Evolutionary conservation across 495 filamentous ascomycete species (phyloP).

Genomic region (Daldinia childiae): DNA sequence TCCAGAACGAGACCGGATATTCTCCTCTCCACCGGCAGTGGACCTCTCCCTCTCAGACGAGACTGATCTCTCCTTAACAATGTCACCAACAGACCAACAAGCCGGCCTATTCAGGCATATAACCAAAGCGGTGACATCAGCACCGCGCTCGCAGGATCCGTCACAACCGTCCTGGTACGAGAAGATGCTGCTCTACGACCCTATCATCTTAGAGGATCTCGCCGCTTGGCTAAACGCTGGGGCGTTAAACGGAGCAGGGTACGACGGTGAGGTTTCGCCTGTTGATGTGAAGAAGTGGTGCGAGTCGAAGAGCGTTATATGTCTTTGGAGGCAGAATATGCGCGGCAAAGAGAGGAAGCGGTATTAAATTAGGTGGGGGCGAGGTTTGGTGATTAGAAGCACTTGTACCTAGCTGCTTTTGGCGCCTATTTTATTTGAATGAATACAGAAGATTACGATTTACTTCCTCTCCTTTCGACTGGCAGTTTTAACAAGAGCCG

Average conservation of each 20-base stretch:
- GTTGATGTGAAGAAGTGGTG: slow-evolving; percentile 82
- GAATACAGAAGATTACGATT: no score
- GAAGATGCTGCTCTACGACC: slow-evolving; percentile 94
- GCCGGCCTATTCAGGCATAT: slow-evolving; percentile 67
- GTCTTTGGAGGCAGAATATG: slow-evolving; percentile 63
- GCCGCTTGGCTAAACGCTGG: slow-evolving; percentile 82
- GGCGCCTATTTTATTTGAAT: neutral
- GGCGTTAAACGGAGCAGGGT: slow-evolving; percentile 66
- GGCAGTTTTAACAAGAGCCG: no score
- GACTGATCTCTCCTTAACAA: slow-evolving; percentile 51
- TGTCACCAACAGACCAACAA: slow-evolving; percentile 50
- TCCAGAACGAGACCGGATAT: slow-evolving; percentile 45
- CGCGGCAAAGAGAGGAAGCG: slow-evolving; percentile 60
- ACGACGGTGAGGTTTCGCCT: slow-evolving; percentile 70
- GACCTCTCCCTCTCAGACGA: slow-evolving; percentile 54
- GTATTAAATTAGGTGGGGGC: slow-evolving; percentile 36
- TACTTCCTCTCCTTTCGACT: no score
- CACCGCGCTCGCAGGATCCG: slow-evolving; percentile 60
- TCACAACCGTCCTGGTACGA: slow-evolving; percentile 77
- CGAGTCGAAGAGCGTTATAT: slow-evolving; percentile 81
- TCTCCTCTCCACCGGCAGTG: slow-evolving; percentile 48
- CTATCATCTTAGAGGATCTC: slow-evolving; percentile 88
- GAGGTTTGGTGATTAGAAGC: neutral
- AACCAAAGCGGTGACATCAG: slow-evolving; percentile 67
- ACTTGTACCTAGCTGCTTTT: neutral